phyloP scores from a whole-genome alignment of 1,139 yeast species.

The Nakaseomyces nivariensis region DNA sequence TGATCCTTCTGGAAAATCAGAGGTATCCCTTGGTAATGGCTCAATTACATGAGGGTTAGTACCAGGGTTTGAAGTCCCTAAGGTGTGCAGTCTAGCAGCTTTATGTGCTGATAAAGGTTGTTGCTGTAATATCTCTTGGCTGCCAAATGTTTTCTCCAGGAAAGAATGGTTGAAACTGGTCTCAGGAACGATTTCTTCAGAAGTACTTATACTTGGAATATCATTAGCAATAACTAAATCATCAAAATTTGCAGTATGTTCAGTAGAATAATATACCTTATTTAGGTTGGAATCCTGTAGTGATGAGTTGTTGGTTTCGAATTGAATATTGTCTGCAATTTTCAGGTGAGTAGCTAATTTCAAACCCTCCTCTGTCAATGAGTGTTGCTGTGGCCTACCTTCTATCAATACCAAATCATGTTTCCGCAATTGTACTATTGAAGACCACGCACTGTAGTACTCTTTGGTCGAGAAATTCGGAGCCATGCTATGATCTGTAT shows the following conservation, averaged over 20 bases:
- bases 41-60: not conserved
- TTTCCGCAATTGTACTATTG: constrained; percentile 52
- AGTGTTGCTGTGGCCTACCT: constrained; percentile 55
- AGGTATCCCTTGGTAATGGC: constrained; percentile 3
- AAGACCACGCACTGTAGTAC: constrained; percentile 71
- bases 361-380: constrained; percentile 64
- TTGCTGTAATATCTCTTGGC: not conserved
- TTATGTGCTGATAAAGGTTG: not conserved
- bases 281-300: no score
- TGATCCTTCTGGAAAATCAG: not conserved
- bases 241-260: constrained; percentile 1
- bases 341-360: constrained; percentile 52
- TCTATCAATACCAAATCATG: constrained; percentile 47
- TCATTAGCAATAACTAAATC: not conserved
- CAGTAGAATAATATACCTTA: not conserved
- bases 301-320: constrained; percentile 20
- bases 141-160: not conserved
- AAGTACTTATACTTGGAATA: not conserved
- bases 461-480: constrained; percentile 52
- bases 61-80: not conserved
- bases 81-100: not conserved
- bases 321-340: constrained; percentile 34
- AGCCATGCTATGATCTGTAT: constrained; percentile 56
- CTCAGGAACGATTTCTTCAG: not conserved
- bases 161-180: not conserved